Conservation (phyloP, 2,329 filamentous ascomycete genomes). For the Nigrospora oryzae region DNA sequence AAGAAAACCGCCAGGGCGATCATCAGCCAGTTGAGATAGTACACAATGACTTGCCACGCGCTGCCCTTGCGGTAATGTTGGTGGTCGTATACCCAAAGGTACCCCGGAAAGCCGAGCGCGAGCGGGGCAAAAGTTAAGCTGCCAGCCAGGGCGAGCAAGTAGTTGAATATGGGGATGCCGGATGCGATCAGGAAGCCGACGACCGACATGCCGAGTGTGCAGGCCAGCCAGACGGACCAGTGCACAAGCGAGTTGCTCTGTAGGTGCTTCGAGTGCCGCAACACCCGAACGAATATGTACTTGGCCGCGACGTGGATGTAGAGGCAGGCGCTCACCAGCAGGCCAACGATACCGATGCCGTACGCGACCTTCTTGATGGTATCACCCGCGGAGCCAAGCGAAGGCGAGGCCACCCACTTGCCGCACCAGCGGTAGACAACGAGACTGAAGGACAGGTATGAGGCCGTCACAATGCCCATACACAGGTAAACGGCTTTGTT, state of each 20-base stretch:
- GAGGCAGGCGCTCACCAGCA: slow-evolving; percentile 32
- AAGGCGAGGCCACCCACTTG: slow-evolving; percentile 52
- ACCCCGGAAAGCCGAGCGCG: slow-evolving; percentile 23
- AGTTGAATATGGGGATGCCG: slow-evolving; percentile 20
- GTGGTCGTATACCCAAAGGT: slow-evolving; percentile 27
- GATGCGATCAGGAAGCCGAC: slow-evolving; percentile 14
- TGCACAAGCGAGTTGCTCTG: slow-evolving; percentile 18
- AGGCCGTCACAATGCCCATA: slow-evolving; percentile 47
- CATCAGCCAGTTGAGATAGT: slow-evolving; percentile 24
- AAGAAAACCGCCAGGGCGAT: slow-evolving; percentile 26
- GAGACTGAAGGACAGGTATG: slow-evolving; percentile 49
- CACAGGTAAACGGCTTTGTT: slow-evolving; percentile 50
- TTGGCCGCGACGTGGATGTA: slow-evolving; percentile 23
- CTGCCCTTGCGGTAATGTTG: slow-evolving; percentile 19
- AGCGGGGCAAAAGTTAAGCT: slow-evolving; percentile 25
- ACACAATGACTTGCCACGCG: slow-evolving; percentile 16
- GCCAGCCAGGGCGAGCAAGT: slow-evolving; percentile 20
- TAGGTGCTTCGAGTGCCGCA: slow-evolving; percentile 19
- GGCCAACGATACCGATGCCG: slow-evolving; percentile 46
- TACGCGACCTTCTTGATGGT: slow-evolving; percentile 54
- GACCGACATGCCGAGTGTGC: slow-evolving; percentile 12
- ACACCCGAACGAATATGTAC: slow-evolving; percentile 23
- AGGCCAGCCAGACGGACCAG: slow-evolving; percentile 20
- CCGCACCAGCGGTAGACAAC: slow-evolving; percentile 56
- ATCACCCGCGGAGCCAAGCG: slow-evolving; percentile 50